These are phyloP conservation scores for Chaetomidium leptoderma DNA, from an alignment of 495 filamentous ascomycete species.

Conservation along the genomic window DNA sequence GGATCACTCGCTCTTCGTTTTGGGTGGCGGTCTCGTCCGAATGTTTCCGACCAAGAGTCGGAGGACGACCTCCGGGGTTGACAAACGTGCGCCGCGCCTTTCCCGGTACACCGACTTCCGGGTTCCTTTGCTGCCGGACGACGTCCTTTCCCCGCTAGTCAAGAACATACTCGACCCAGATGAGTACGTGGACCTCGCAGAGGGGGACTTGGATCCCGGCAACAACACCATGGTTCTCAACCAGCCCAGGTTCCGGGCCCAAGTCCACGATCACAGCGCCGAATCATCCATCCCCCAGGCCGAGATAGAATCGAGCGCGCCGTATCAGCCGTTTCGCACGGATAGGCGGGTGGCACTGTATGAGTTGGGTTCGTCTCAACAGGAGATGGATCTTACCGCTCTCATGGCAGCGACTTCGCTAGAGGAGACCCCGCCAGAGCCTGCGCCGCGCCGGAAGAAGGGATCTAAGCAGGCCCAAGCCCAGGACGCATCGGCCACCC, in stretches of 20 bases:
- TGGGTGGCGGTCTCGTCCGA: conserved; percentile 58
- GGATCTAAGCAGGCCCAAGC: conserved; percentile 9
- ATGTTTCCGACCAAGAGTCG: conserved; percentile 60
- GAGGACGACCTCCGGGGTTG: conserved; percentile 34
- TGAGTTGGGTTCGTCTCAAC: conserved; percentile 32
- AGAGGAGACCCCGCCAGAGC: conserved; percentile 25
- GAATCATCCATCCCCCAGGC: conserved; percentile 69
- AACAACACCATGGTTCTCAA: conserved; percentile 43
- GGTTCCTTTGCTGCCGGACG: conserved; percentile 54
- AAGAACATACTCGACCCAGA: conserved; percentile 45
- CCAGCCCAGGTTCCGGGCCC: conserved; percentile 25
- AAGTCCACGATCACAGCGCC: conserved; percentile 32
- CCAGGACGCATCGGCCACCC: background rate
- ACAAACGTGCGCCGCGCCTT: conserved; percentile 40
- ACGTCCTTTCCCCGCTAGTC: conserved; percentile 40
- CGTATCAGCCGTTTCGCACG: conserved; percentile 87
- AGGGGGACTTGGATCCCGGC: conserved; percentile 41
- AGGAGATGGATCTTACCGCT: conserved; percentile 28
- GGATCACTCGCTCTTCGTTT: conserved; percentile 52
- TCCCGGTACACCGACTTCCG: conserved; percentile 61
- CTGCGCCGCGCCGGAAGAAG: conserved; percentile 19
- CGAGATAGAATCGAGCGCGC: conserved; percentile 88
- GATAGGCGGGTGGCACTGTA: conserved; percentile 72
- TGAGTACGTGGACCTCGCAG: conserved; percentile 46
- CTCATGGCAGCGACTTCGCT: conserved; percentile 30